Conservation (phyloP, 2,329 filamentous ascomycete genomes). For the Cyphellophora attinorum region DNA sequence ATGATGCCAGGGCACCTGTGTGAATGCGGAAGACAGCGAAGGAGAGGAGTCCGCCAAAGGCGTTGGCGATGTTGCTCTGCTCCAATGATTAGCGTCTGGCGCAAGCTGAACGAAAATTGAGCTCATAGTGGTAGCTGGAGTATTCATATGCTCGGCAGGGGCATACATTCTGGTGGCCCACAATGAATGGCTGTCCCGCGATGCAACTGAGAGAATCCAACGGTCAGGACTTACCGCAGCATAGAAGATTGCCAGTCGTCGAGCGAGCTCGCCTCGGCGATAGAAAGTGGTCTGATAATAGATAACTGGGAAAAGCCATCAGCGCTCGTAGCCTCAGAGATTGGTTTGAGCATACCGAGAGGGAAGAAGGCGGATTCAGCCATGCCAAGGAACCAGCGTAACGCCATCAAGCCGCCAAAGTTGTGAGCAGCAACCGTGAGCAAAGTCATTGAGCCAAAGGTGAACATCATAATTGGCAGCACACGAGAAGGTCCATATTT, state of each 20-base stretch:
- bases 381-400: conserved; percentile 62
- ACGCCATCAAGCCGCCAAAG: conserved; percentile 56
- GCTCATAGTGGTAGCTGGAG: no score
- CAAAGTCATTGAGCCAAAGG: conserved; percentile 57
- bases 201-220: no score
- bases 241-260: conserved; percentile 65
- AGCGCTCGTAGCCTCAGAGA: neutral
- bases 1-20: conserved; percentile 35
- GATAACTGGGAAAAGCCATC: neutral
- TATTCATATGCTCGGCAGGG: no score
- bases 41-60: conserved; percentile 51
- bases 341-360: conserved; percentile 34
- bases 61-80: conserved; percentile 58
- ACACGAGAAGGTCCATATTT: conserved; percentile 55
- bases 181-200: no score
- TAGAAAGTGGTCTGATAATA: conserved; percentile 53
- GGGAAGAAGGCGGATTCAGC: conserved; percentile 62
- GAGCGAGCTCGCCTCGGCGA: conserved; percentile 59
- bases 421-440: conserved; percentile 29
- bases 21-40: conserved; percentile 54
- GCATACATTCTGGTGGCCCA: no score
- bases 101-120: no score
- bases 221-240: no score
- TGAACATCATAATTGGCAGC: conserved; percentile 59
- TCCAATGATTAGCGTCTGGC: no score